Evolutionary conservation across 768 basidiomycete genomes (phyloP).

Genomic region (Paxillus ammoniavirescens): DNA sequence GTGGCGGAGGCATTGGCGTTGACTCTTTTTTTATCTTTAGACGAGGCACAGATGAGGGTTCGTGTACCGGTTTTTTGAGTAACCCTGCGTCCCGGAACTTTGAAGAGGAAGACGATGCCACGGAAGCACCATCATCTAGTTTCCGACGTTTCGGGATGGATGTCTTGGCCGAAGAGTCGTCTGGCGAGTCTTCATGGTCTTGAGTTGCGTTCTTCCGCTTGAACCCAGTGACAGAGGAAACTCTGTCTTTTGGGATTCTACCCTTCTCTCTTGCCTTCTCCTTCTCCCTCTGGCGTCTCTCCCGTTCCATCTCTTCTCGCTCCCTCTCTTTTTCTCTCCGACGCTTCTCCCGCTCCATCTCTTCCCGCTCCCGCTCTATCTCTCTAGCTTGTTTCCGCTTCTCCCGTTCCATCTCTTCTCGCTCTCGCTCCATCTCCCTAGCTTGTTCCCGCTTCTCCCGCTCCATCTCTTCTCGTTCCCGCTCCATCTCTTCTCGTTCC

Average conservation of each 20-base stretch:
- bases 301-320: constrained; percentile 21
- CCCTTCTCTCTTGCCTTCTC: constrained; percentile 19
- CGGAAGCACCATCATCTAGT: constrained; percentile 35
- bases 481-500: constrained; percentile 23
- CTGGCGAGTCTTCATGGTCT: constrained; percentile 32
- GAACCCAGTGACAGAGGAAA: constrained; percentile 11
- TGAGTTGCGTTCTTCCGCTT: constrained; percentile 41
- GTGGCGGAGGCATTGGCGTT: constrained; percentile 23
- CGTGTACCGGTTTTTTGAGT: constrained; percentile 39
- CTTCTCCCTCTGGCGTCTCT: constrained; percentile 18
- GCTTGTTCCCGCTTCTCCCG: constrained; percentile 20
- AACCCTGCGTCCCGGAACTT: constrained; percentile 27
- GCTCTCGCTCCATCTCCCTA: constrained; percentile 9
- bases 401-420: constrained; percentile 14
- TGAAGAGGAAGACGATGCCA: constrained; percentile 10
- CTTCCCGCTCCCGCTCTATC: constrained; percentile 17
- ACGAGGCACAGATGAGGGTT: constrained; percentile 14
- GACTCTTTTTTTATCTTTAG: constrained; percentile 40
- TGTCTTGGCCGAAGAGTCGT: constrained; percentile 15
- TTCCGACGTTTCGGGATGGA: constrained; percentile 42
- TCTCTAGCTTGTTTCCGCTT: constrained; percentile 22
- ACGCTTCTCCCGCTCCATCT: constrained; percentile 24
- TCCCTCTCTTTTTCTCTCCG: constrained; percentile 21
- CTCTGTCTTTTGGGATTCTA: constrained; percentile 23
- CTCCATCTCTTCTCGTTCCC: constrained; percentile 20